Conservation (phyloP, 257 asterid genomes). For the Coffea eugenioides region DNA sequence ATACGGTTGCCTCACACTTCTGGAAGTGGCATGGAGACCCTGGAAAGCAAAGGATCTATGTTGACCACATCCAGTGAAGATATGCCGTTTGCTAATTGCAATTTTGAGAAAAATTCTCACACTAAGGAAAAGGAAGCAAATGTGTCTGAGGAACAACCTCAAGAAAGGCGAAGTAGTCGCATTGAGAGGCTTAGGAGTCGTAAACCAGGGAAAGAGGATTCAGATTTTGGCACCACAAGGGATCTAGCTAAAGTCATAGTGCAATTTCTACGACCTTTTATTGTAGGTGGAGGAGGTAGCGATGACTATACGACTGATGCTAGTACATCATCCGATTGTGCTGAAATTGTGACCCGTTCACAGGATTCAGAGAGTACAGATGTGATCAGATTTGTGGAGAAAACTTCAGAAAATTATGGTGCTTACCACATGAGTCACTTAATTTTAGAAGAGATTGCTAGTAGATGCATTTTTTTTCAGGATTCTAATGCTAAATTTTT, state of each 20-base stretch:
- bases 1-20: constrained; percentile 54
- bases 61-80: constrained; percentile 37
- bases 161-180: constrained; percentile 97
- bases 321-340: constrained; percentile 33
- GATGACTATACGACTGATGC: constrained; percentile 33
- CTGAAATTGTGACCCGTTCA: constrained; percentile 41
- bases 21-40: constrained; percentile 32
- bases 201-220: constrained; percentile 86
- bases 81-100: constrained; percentile 32
- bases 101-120: constrained; percentile 38
- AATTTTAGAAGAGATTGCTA: constrained; percentile 79
- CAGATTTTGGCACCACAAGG: constrained; percentile 60
- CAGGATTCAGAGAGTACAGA: constrained; percentile 50
- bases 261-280: constrained; percentile 66
- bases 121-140: constrained; percentile 50
- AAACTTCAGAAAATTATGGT: constrained; percentile 57
- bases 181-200: constrained; percentile 92
- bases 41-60: constrained; percentile 40
- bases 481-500: constrained; percentile 54
- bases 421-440: constrained; percentile 81
- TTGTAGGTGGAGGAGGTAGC: constrained; percentile 43
- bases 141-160: constrained; percentile 78
- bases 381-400: constrained; percentile 64
- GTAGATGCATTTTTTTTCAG: constrained; percentile 47
- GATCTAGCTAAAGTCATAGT: constrained; percentile 74